These are phyloP conservation scores for Schoenoplectus tabernaemontani DNA, from an alignment of 202 grass and related monocot genomes.

Conservation along the genomic window DNA sequence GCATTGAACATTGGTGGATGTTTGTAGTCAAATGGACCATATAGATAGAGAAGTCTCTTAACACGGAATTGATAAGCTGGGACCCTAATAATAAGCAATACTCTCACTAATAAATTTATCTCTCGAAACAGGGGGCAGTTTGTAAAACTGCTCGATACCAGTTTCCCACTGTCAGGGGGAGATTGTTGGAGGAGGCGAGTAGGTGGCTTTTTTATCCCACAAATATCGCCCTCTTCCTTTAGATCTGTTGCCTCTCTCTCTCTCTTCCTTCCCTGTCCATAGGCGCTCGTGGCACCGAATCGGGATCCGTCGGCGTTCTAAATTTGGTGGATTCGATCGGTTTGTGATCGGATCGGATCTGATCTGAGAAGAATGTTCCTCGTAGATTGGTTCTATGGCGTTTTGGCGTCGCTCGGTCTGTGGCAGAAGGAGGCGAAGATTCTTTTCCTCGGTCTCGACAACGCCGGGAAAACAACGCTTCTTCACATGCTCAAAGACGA, in stretches of 20 bases:
- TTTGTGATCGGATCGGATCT: not conserved
- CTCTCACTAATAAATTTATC: too few species aligned
- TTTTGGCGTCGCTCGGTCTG: conserved; percentile 75
- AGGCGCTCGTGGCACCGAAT: not conserved
- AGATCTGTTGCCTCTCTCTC: not conserved
- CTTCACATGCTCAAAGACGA: conserved; percentile 98
- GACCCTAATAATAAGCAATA: too few species aligned
- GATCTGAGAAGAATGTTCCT: conserved; percentile 53
- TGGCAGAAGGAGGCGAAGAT: conserved; percentile 99
- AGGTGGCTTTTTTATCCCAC: conserved; percentile 6
- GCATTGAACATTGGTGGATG: not conserved
- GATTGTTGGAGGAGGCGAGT: not conserved
- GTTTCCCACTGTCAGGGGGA: not conserved
- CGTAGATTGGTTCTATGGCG: conserved; percentile 91
- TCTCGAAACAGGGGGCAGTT: not conserved
- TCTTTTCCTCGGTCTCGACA: conserved; percentile 93
- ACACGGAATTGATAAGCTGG: too few species aligned
- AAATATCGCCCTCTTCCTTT: not conserved
- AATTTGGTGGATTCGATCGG: conserved; percentile 3
- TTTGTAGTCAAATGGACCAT: conserved; percentile 65
- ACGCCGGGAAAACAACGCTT: conserved; percentile 92
- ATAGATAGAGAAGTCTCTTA: conserved; percentile 59
- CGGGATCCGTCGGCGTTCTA: conserved; percentile 18
- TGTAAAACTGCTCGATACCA: not conserved
- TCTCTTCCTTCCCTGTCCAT: too few species aligned